These are phyloP conservation scores for Pestalotiopsis sp. DNA, from an alignment of 2,329 filamentous ascomycete species.

Conservation along the genomic window DNA sequence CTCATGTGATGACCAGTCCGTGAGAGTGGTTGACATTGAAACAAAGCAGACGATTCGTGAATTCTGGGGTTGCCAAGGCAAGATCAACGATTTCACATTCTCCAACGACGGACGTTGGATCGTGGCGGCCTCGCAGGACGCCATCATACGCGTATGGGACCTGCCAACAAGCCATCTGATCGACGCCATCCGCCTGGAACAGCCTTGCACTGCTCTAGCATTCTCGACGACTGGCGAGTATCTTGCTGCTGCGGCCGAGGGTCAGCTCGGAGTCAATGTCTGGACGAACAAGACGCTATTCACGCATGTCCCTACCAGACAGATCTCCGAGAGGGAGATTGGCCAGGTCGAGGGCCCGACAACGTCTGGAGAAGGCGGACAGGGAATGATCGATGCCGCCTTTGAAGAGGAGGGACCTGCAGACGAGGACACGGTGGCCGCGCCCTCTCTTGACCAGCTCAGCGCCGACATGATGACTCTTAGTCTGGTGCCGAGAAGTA, in stretches of 20 bases:
- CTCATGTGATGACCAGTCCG: slow-evolving; percentile 83
- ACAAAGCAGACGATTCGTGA: slow-evolving; percentile 91
- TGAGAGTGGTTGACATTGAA: slow-evolving; percentile 87
- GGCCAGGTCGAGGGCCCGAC: slow-evolving; percentile 68
- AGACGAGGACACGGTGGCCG: slow-evolving; percentile 56
- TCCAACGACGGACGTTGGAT: slow-evolving; percentile 95
- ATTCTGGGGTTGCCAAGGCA: slow-evolving; percentile 77
- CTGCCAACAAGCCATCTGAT: slow-evolving; percentile 93
- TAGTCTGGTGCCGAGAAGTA: slow-evolving; percentile 83
- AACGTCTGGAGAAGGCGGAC: slow-evolving; percentile 79
- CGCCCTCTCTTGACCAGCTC: slow-evolving; percentile 72
- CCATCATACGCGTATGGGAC: slow-evolving; percentile 87
- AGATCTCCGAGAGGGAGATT: slow-evolving; percentile 79
- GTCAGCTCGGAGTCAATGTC: slow-evolving; percentile 83
- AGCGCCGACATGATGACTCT: slow-evolving; percentile 83
- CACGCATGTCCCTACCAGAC: slow-evolving; percentile 81
- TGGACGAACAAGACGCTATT: slow-evolving; percentile 96
- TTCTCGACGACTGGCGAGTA: slow-evolving; percentile 93
- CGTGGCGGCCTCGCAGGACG: slow-evolving; percentile 81
- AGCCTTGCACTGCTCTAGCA: slow-evolving; percentile 78
- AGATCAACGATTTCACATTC: slow-evolving; percentile 82
- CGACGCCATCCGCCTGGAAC: slow-evolving; percentile 81
- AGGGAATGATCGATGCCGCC: slow-evolving; percentile 74
- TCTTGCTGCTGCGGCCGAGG: slow-evolving; percentile 84
- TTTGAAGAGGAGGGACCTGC: slow-evolving; percentile 58